Evolutionary conservation across 352 stramenopile genomes (phyloP).

Genomic region (Pythium insidiosum): DNA sequence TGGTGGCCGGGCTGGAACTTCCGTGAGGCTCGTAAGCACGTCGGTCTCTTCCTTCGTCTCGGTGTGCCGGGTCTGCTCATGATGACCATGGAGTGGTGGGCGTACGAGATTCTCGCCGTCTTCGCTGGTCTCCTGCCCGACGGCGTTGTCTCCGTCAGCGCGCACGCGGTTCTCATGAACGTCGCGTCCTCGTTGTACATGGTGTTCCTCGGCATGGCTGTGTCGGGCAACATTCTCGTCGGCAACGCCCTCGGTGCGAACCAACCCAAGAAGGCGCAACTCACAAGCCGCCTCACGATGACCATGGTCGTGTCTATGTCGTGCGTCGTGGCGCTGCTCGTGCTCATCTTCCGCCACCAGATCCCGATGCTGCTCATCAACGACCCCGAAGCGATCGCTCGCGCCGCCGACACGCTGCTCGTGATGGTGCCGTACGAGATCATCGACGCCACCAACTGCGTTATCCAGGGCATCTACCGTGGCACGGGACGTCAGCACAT

Average conservation of each 20-base stretch:
- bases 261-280: slow-evolving; percentile 45
- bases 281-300: slow-evolving; percentile 44
- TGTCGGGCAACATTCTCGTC: slow-evolving; percentile 70
- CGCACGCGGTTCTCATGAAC: slow-evolving; percentile 70
- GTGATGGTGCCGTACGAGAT: slow-evolving; percentile 69
- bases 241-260: slow-evolving; percentile 78
- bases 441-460: slow-evolving; percentile 65
- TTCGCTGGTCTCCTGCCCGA: slow-evolving; percentile 60
- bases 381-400: slow-evolving; percentile 32
- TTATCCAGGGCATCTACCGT: slow-evolving; percentile 75
- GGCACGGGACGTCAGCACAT: slow-evolving; percentile 58
- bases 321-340: slow-evolving; percentile 24
- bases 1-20: slow-evolving; percentile 50
- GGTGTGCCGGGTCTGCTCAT: slow-evolving; percentile 43
- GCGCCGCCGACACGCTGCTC: slow-evolving; percentile 40
- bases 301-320: slow-evolving; percentile 30
- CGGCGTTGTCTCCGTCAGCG: slow-evolving; percentile 61
- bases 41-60: slow-evolving; percentile 43
- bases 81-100: slow-evolving; percentile 75
- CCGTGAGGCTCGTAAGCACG: slow-evolving; percentile 23
- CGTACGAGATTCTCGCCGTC: slow-evolving; percentile 65
- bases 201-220: slow-evolving; percentile 54
- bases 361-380: slow-evolving; percentile 48
- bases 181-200: slow-evolving; percentile 58
- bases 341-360: slow-evolving; percentile 33